A percentile compares a stretch with the other conserved stretches of the same genome.
These are phyloP conservation scores for Coleophoma cylindrospora DNA, from an alignment of 2,329 filamentous ascomycete genomes.

Conservation along the genomic window DNA sequence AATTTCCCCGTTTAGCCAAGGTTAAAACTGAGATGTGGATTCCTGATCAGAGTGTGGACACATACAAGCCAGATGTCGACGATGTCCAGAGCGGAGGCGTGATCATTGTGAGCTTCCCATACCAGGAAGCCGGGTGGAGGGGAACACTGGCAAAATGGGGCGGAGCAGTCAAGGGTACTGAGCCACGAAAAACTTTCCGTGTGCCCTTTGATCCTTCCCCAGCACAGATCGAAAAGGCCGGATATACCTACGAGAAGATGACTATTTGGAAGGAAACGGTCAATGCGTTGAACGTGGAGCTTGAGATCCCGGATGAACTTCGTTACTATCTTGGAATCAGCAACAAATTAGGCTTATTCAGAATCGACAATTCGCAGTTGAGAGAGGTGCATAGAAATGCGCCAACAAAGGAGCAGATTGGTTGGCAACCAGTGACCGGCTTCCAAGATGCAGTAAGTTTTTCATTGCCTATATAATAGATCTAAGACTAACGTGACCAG, in stretches of 20 bases:
- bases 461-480: not conserved
- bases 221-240: slow-evolving; percentile 49
- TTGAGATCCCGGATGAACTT: slow-evolving; percentile 57
- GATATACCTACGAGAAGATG: slow-evolving; percentile 57
- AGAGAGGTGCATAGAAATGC: slow-evolving; percentile 57
- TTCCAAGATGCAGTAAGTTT: slow-evolving; percentile 66
- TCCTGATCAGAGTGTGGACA: slow-evolving; percentile 54
- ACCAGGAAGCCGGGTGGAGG: slow-evolving; percentile 42
- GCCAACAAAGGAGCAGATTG: slow-evolving; percentile 50
- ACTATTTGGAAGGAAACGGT: slow-evolving; percentile 59
- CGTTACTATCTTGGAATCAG: slow-evolving; percentile 61
- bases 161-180: slow-evolving; percentile 45
- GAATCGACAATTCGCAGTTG: slow-evolving; percentile 52
- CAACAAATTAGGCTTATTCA: slow-evolving; percentile 63
- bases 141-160: slow-evolving; percentile 39
- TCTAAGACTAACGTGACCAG: slow-evolving; percentile 31
- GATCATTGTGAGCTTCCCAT: slow-evolving; percentile 63
- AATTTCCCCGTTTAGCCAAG: slow-evolving; percentile 66
- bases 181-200: slow-evolving; percentile 59
- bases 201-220: slow-evolving; percentile 60
- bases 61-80: slow-evolving; percentile 41
- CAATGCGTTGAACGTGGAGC: slow-evolving; percentile 49
- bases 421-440: slow-evolving; percentile 60
- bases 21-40: slow-evolving; percentile 65
- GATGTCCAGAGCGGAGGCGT: slow-evolving; percentile 51